Percentiles rank a stretch among this genome's conserved stretches.
Conservation (phyloP, 331 rosid species). For the Prunus yedoensis region DNA sequence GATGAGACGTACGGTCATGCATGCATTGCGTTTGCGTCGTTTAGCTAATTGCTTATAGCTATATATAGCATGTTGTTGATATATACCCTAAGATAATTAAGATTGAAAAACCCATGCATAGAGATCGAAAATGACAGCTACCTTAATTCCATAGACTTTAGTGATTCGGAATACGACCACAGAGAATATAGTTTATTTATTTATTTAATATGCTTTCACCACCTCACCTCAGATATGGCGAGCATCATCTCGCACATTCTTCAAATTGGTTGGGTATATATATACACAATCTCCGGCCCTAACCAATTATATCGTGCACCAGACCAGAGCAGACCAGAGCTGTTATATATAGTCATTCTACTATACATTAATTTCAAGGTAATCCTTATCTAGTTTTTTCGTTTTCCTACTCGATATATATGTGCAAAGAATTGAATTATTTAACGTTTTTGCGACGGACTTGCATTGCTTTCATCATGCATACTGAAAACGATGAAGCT, state of each 20-base stretch:
- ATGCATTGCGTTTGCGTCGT: no score
- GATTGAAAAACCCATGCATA: constrained; percentile 1
- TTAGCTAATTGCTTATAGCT: no score
- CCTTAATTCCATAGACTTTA: background rate
- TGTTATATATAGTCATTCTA: background rate
- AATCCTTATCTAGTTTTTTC: no score
- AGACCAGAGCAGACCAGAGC: background rate
- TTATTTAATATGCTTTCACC: background rate
- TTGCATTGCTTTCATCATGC: no score
- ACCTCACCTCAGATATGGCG: background rate
- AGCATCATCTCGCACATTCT: constrained; percentile 15
- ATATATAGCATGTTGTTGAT: no score
- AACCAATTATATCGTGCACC: background rate
- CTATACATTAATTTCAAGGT: background rate
- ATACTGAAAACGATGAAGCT: no score
- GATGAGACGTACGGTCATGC: no score
- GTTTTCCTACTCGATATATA: no score
- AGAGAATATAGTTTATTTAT: background rate
- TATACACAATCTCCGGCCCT: background rate
- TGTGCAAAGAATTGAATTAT: no score
- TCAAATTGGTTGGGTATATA: background rate
- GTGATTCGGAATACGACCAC: background rate
- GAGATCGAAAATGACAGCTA: constrained; percentile 1
- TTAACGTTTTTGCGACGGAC: no score
- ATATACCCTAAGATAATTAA: background rate